Evolutionary conservation across 768 basidiomycete species (phyloP).

Genomic region (Lactarius hengduanensis): DNA sequence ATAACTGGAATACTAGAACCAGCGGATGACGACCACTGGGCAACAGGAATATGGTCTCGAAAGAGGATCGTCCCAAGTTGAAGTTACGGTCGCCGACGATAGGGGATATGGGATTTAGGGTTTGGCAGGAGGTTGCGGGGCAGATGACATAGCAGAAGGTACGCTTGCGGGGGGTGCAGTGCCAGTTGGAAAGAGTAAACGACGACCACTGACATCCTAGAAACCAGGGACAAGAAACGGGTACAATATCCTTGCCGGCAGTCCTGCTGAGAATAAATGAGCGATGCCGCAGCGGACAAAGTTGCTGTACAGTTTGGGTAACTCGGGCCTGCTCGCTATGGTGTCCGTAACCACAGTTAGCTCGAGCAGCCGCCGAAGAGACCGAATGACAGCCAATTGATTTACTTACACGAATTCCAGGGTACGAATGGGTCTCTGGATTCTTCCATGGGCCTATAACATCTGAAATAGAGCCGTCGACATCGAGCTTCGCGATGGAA

Average conservation of each 20-base stretch:
- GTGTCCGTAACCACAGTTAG: background rate
- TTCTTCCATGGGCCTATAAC: background rate
- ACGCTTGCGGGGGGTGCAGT: background rate
- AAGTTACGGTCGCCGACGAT: background rate
- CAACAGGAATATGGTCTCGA: background rate
- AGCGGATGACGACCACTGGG: background rate
- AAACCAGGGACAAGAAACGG: slow-evolving; percentile 1
- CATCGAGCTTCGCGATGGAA: background rate
- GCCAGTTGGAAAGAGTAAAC: background rate
- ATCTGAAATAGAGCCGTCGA: background rate
- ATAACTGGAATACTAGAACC: background rate
- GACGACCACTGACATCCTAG: background rate
- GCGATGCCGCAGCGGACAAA: background rate
- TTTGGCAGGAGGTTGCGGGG: background rate
- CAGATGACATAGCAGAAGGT: background rate
- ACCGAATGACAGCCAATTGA: background rate
- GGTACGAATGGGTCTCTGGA: background rate
- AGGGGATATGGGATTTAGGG: background rate
- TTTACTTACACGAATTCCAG: background rate
- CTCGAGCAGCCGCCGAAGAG: slow-evolving; percentile 4
- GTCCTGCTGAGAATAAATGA: background rate
- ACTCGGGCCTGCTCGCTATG: background rate
- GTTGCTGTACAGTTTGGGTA: background rate
- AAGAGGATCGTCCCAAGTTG: background rate
- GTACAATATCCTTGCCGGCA: background rate